Base-by-base conservation (phyloP, 108 stramenopile species). In the Pseudonitzschia pungens region DNA sequence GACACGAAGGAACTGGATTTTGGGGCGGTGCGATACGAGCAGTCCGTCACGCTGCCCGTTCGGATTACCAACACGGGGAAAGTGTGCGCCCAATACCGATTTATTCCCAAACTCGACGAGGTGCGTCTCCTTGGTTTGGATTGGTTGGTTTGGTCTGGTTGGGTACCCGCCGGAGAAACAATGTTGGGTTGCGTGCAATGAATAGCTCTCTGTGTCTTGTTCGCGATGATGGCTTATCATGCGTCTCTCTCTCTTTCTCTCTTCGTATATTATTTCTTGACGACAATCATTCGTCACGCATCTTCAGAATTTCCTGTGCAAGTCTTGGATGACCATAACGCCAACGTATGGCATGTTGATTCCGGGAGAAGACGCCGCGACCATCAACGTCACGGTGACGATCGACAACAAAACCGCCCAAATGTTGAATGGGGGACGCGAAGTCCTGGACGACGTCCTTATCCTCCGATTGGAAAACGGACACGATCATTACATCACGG, bases 391-490 rank as follows among this genome's bases (percentile, higher is more conserved):
- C 31, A 92, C 89, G 28, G 78, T 95, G 31, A 86, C 81, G 12
- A 86, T 96, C 43, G 87, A 94, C 77, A 89, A 87, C 57, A 62
- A 84, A 16, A 95, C 94, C 8, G 95, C 97, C 6, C 87, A 87
- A 48, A 52, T 72, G 6, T 63, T 97, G 22, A 95, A 96, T 72
- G 77, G 89, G 11, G 92, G 89, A 45, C 71, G 81, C 32, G 96
- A 96, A 81, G 86, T 90, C 0, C 72, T 98, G 64, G 92, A 96
- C 44, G 98, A 99, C 73, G 85, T 94, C 28, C 72, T 99, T 7
- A 89, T 97, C 26, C 81, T 99, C 28, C 90, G 98, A 15, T 76
- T 99, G n/a, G 97, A 99, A 81, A 93, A 95, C 70, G 96, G 96
- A 1, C 83, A 89, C 20, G 98, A 99, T 77, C 92, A 91, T 70